phyloP scores from a whole-genome alignment of 2,329 filamentous ascomycete species.

The Colletotrichum brevisporum region DNA sequence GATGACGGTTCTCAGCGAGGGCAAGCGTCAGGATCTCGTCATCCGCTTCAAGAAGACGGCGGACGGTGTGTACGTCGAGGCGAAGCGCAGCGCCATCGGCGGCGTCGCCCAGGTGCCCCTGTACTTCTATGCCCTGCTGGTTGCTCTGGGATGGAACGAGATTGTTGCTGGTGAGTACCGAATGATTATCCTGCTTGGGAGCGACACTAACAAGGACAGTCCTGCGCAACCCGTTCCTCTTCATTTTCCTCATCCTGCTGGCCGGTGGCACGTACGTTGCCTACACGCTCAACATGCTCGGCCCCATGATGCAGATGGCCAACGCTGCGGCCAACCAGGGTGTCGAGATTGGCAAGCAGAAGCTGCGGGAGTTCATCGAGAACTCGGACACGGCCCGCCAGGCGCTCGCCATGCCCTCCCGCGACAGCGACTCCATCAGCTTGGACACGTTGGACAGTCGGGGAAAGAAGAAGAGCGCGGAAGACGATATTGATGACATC shows the following conservation, averaged over 20 bases:
- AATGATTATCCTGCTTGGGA: background rate
- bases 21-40: conserved; percentile 90
- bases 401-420: conserved; percentile 81
- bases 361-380: conserved; percentile 90
- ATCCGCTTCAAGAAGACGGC: conserved; percentile 98
- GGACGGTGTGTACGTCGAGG: conserved; percentile 97
- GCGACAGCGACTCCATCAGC: conserved; percentile 64
- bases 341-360: conserved; percentile 91
- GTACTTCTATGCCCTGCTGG: conserved; percentile 91
- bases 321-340: conserved; percentile 91
- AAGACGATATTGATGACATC: conserved; percentile 73
- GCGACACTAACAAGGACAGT: conserved; percentile 67
- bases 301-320: conserved; percentile 94
- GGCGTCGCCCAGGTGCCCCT: conserved; percentile 93
- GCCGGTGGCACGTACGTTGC: conserved; percentile 87
- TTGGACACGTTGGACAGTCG: conserved; percentile 73
- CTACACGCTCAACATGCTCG: conserved; percentile 94
- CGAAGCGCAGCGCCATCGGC: conserved; percentile 95
- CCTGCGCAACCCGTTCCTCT: conserved; percentile 92
- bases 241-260: conserved; percentile 86
- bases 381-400: conserved; percentile 87
- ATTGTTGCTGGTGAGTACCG: conserved; percentile 86
- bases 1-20: conserved; percentile 92
- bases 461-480: conserved; percentile 64
- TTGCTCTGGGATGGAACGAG: conserved; percentile 99